Base-by-base conservation (phyloP, 805 yeast species). In the Nakazawaea sp. region DNA sequence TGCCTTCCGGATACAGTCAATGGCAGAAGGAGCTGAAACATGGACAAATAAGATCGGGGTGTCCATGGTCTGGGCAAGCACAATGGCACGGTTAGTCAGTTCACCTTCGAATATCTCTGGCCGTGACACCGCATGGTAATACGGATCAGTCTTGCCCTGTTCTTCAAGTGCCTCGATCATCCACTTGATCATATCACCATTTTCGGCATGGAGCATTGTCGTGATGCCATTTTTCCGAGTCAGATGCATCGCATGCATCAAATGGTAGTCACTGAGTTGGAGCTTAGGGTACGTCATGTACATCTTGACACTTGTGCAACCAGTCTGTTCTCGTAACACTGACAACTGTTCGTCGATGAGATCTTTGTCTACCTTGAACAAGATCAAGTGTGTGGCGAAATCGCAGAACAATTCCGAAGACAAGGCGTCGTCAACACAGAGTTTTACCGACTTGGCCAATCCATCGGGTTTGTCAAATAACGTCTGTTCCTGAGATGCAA, bases 311-410 rank as follows among this genome's bases (percentile, higher is more conserved):
- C 45, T 41, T 18, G 46, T 40, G 20, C 43, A 36, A 17, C 48
- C 49, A 25, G 43, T 32, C 7, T 33, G 37, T n/a, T 30, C 31
- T 10, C 25, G 35, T 25, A 30, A 30, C 12, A n/a, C 25, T n/a
- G 28, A 9, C 19, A 41, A 33, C 25, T 41, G 44, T 11, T 29
- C 38, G 18, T 37, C 37, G 5, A 38, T 21, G 19, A 46, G 12
- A 30, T 48, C 46, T 5, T 42, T 40, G 10, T 42, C 48, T 11
- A 44, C 40, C 7, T 46, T 45, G 9, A 50, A 53, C 21, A 70
- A 46, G 36, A 70, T 70, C 40, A 70, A 43, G 48, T 70, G 76
- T 43, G 68, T 59, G 1, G 68, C 75, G 43, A 68, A 70, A 44
- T 70, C 77, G 47, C 73, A 67, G 45, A 63, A 62, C 48, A 43